These are phyloP conservation scores for Microcos paniculata DNA, from an alignment of 345 rosid genomes.

Conservation along the genomic window DNA sequence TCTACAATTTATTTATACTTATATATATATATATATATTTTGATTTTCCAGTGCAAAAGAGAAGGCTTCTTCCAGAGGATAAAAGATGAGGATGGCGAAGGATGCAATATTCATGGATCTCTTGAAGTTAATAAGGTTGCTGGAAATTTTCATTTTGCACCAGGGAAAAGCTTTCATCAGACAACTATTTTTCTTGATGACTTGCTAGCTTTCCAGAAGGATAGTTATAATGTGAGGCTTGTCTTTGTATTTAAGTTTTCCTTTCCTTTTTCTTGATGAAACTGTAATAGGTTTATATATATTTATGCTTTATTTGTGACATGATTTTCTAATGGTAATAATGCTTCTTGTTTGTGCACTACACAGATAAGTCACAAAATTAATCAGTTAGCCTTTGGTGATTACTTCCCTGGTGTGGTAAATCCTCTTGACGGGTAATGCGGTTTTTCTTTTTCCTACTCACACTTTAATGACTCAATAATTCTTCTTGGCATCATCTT, in stretches of 20 bases:
- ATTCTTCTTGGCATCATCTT: not conserved
- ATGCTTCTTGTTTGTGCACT: slow-evolving; percentile 8
- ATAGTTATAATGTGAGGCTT: slow-evolving; percentile 68
- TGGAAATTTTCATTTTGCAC: slow-evolving; percentile 81
- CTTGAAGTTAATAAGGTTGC: slow-evolving; percentile 92
- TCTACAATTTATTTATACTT: not conserved
- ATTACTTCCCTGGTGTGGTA: slow-evolving; percentile 77
- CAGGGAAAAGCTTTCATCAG: slow-evolving; percentile 81
- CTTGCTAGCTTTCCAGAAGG: slow-evolving; percentile 63
- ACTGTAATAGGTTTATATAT: not conserved
- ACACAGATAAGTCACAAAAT: slow-evolving; percentile 78
- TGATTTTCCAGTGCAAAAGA: slow-evolving; percentile 66
- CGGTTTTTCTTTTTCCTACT: not conserved
- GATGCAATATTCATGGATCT: slow-evolving; percentile 80
- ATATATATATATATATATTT: too few species aligned
- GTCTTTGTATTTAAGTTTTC: not conserved
- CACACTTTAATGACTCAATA: not conserved
- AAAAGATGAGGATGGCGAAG: slow-evolving; percentile 89
- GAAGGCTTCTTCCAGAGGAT: slow-evolving; percentile 83
- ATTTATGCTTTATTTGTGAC: not conserved
- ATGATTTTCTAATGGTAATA: not conserved
- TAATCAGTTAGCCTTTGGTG: slow-evolving; percentile 74
- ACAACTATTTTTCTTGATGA: slow-evolving; percentile 67
- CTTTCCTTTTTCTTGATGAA: not conserved
- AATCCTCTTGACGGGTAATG: slow-evolving; percentile 68